Evolutionary conservation across 176 grass and related monocot genomes (phyloP).

Genomic region (Bothriochloa decipiens): DNA sequence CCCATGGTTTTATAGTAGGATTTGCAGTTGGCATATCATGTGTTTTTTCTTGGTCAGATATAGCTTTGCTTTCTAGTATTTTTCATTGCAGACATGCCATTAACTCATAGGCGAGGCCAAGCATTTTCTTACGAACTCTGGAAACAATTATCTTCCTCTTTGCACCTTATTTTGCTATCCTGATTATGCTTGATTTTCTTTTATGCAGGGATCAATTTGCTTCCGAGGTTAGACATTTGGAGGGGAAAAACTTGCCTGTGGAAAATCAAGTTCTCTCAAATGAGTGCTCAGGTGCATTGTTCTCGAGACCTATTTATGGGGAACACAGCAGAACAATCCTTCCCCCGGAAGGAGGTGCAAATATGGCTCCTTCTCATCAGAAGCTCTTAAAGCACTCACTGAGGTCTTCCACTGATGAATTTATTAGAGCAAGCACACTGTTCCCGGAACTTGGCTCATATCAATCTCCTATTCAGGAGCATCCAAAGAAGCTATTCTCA

Average conservation of each 20-base stretch:
- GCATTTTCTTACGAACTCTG: background rate
- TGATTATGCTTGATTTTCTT: background rate
- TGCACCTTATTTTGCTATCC: background rate
- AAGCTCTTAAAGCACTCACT: background rate
- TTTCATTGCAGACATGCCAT: background rate
- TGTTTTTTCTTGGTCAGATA: background rate
- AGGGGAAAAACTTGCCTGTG: constrained; percentile 11
- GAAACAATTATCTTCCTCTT: background rate
- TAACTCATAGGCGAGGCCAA: background rate
- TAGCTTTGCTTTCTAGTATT: constrained; percentile 13
- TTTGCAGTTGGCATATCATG: background rate
- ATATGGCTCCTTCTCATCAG: background rate
- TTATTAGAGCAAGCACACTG: constrained; percentile 39
- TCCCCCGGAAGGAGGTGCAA: constrained; percentile 22
- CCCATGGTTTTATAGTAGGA: background rate
- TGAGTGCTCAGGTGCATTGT: constrained; percentile 15
- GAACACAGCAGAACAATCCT: constrained; percentile 7
- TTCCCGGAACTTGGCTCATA: constrained; percentile 27
- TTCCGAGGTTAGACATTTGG: constrained; percentile 21
- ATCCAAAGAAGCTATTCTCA: constrained; percentile 37
- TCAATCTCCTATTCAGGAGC: constrained; percentile 18
- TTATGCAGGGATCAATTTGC: constrained; percentile 40
- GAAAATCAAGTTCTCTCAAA: constrained; percentile 34
- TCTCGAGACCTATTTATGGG: background rate
- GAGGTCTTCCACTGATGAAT: constrained; percentile 41